Percentiles rank a stretch among this genome's conserved stretches.
phyloP scores from a whole-genome alignment of 75 land plant genomes.

The Sequoiadendron giganteum region DNA sequence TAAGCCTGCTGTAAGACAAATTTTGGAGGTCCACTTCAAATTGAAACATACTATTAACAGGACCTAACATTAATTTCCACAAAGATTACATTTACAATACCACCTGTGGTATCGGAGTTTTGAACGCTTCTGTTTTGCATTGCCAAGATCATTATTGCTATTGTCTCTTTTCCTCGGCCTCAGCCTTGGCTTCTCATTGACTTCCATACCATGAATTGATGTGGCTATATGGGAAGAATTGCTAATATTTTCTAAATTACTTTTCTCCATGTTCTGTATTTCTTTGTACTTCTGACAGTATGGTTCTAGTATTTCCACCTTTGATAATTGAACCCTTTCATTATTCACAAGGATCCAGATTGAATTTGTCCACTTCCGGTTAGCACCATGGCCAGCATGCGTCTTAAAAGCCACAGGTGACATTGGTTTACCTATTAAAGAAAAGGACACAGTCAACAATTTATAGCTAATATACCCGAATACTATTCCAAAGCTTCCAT shows the following conservation, averaged over 20 bases:
- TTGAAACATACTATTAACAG: not conserved
- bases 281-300: constrained; percentile 8
- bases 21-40: not conserved
- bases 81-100: not conserved
- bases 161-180: not conserved
- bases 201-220: not conserved
- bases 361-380: constrained; percentile 6
- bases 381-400: not conserved
- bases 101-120: not conserved
- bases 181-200: not conserved
- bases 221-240: not conserved
- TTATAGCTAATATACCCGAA: not conserved
- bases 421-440: not conserved
- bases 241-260: not conserved
- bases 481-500: not conserved
- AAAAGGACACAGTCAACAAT: not conserved
- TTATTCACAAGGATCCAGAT: not conserved
- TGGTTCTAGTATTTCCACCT: not conserved
- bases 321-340: not conserved
- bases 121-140: not conserved
- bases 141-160: not conserved
- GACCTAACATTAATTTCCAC: not conserved
- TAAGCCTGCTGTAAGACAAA: not conserved
- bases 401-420: not conserved
- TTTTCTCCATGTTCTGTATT: not conserved